Conservation (phyloP, 352 stramenopile genomes). For the Globisporangium viniferum region DNA sequence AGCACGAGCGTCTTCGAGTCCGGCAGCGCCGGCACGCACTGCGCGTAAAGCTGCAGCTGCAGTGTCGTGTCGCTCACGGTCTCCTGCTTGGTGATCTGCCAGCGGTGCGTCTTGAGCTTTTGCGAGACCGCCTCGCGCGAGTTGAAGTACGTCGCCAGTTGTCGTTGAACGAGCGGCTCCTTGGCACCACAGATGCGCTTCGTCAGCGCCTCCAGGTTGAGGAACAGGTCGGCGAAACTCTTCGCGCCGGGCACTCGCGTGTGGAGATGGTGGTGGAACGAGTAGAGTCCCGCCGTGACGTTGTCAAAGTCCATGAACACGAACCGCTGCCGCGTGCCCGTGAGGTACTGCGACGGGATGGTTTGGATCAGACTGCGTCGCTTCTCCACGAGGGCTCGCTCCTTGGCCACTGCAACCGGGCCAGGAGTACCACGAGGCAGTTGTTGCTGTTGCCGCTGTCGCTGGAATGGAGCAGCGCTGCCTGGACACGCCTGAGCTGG, state of each 20-base stretch:
- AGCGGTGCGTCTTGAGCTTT: constrained; percentile 20
- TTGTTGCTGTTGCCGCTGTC: not conserved
- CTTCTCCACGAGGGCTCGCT: not conserved
- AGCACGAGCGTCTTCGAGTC: too few relatives aligned
- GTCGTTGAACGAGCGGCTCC: constrained; percentile 9
- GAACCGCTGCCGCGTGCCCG: constrained; percentile 21
- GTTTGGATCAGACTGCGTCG: constrained; percentile 6
- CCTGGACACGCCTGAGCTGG: constrained; percentile 10
- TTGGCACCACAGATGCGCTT: constrained; percentile 21
- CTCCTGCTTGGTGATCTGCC: constrained; percentile 28
- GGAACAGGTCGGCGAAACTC: constrained; percentile 24
- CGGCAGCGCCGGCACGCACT: too few relatives aligned
- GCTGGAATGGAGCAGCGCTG: not conserved
- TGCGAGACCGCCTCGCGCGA: constrained; percentile 24
- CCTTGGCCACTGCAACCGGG: not conserved
- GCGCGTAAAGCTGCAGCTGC: too few relatives aligned
- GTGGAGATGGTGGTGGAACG: constrained; percentile 27
- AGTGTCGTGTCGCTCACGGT: too few relatives aligned
- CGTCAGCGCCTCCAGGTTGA: constrained; percentile 35
- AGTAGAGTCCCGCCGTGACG: constrained; percentile 24
- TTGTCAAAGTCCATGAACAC: constrained; percentile 51
- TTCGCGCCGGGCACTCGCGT: too few relatives aligned
- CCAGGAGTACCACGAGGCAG: too few relatives aligned
- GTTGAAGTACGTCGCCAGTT: constrained; percentile 31
- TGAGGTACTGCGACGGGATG: constrained; percentile 18